A percentile compares a stretch with the other conserved stretches of the same genome.
Evolutionary conservation across 2,329 filamentous ascomycete species (phyloP).

Genomic region (Colletotrichum eremochloae): DNA sequence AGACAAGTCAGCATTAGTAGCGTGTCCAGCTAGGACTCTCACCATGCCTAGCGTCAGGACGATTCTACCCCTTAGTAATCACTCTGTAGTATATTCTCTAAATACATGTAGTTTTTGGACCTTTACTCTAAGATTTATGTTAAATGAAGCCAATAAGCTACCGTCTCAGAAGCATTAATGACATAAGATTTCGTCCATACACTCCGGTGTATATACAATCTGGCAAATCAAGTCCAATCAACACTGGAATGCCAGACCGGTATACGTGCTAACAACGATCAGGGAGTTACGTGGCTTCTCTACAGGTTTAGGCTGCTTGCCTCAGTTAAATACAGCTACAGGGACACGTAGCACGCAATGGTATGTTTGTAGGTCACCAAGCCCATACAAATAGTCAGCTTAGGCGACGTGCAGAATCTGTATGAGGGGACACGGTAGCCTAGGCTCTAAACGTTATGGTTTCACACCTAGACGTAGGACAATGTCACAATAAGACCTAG

Average conservation of each 20-base stretch:
- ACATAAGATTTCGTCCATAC: not conserved
- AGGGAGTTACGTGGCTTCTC: no score
- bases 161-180: no score
- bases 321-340: not conserved
- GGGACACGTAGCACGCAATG: not conserved
- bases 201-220: not conserved
- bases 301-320: not conserved
- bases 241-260: not conserved
- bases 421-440: not conserved
- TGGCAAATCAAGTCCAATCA: not conserved
- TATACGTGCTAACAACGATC: not conserved
- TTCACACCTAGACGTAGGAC: not conserved
- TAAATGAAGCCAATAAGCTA: no score
- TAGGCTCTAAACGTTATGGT: no score
- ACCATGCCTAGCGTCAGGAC: no score
- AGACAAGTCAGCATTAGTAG: no score
- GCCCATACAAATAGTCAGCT: not conserved
- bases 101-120: no score
- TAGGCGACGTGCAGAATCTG: conserved; percentile 2
- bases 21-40: no score
- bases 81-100: no score
- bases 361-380: not conserved
- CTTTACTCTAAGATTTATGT: no score
- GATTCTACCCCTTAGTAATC: no score
- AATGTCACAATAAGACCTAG: not conserved